A percentile compares a stretch with the other conserved stretches of the same genome.
These are phyloP conservation scores for Cadophora luteo-olivacea DNA, from an alignment of 2,329 filamentous ascomycete species.

Conservation along the genomic window DNA sequence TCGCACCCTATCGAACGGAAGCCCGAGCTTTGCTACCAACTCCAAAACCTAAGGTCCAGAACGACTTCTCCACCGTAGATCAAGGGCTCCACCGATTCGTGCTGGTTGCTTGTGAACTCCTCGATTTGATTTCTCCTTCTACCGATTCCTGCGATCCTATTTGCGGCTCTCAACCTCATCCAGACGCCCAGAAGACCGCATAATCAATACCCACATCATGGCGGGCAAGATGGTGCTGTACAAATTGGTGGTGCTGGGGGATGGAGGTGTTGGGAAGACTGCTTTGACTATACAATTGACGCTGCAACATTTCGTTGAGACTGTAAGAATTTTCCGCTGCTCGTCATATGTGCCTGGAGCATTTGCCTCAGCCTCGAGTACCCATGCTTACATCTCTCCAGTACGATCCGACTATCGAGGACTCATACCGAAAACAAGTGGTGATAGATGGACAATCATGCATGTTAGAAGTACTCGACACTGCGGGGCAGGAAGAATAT, in stretches of 20 bases:
- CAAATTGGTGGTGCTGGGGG: constrained; percentile 93
- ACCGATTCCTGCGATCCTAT: constrained; percentile 24
- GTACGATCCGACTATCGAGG: constrained; percentile 87
- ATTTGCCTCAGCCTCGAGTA: constrained; percentile 3
- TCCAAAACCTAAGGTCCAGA: constrained; percentile 24
- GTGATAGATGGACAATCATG: constrained; percentile 95
- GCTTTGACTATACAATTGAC: constrained; percentile 96
- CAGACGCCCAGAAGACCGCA: constrained; percentile 25
- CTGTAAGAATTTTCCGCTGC: constrained; percentile 56
- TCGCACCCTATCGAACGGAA: constrained; percentile 24
- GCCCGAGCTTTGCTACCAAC: constrained; percentile 37
- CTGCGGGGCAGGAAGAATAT: constrained; percentile 97
- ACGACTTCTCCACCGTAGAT: constrained; percentile 35
- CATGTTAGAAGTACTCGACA: constrained; percentile 97
- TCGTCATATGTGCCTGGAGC: background rate
- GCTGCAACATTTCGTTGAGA: constrained; percentile 98
- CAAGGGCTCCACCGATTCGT: constrained; percentile 31
- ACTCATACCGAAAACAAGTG: constrained; percentile 87
- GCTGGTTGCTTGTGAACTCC: constrained; percentile 25
- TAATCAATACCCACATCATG: constrained; percentile 32
- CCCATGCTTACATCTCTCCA: constrained; percentile 36
- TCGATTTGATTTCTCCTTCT: constrained; percentile 27
- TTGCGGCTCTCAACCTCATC: constrained; percentile 25
- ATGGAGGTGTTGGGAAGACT: constrained; percentile 93
- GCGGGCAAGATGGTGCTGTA: constrained; percentile 91